These are phyloP conservation scores for Fusarium continuum DNA, from an alignment of 2,329 filamentous ascomycete genomes.

Conservation along the genomic window DNA sequence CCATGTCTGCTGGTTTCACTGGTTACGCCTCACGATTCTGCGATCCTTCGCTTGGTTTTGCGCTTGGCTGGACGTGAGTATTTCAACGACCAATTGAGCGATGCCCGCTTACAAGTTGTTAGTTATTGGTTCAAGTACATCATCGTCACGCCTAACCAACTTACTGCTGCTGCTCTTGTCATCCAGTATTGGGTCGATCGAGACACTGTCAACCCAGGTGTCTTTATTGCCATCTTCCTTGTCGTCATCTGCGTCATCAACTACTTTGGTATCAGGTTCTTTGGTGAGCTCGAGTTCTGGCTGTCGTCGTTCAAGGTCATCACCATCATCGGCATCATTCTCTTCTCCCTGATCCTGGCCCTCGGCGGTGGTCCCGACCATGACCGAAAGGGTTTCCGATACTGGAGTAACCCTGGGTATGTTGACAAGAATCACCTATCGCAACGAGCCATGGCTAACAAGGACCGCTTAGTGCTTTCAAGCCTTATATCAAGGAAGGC, in stretches of 20 bases:
- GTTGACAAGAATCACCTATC: neutral
- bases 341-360: constrained; percentile 70
- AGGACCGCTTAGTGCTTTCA: constrained; percentile 49
- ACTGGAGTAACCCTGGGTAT: constrained; percentile 67
- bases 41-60: constrained; percentile 82
- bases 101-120: constrained; percentile 16
- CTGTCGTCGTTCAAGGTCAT: constrained; percentile 73
- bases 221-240: constrained; percentile 79
- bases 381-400: constrained; percentile 71
- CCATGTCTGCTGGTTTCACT: constrained; percentile 80
- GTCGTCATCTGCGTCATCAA: constrained; percentile 72
- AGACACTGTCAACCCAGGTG: constrained; percentile 76
- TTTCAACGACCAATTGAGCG: neutral
- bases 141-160: constrained; percentile 84
- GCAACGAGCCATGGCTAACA: neutral
- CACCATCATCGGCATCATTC: constrained; percentile 71
- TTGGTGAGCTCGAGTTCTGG: constrained; percentile 73
- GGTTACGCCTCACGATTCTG: constrained; percentile 83
- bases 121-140: constrained; percentile 81
- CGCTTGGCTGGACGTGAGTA: constrained; percentile 75
- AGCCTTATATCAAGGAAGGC: constrained; percentile 40
- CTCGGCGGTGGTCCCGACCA: constrained; percentile 71
- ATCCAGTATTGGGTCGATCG: constrained; percentile 79
- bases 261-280: constrained; percentile 74
- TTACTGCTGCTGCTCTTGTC: constrained; percentile 81